Percentiles rank a stretch among this genome's conserved stretches.
Evolutionary conservation across 2,329 filamentous ascomycete genomes (phyloP).

Genomic region (Allantophomopsis cytisporea): DNA sequence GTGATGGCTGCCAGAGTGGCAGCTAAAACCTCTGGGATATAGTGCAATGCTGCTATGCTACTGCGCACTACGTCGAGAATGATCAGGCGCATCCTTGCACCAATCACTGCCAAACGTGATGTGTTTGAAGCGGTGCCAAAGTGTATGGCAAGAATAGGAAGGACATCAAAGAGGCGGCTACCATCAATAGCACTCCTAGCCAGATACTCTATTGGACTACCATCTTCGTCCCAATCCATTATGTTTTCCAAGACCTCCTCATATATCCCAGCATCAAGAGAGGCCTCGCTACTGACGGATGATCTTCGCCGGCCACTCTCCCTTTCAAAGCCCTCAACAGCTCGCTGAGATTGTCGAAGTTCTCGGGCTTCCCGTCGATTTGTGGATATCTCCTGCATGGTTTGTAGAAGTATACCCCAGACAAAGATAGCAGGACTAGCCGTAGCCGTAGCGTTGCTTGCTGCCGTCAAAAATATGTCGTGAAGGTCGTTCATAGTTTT

Average conservation of each 20-base stretch:
- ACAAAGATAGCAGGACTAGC: slow-evolving; percentile 65
- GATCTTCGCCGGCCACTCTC: slow-evolving; percentile 7
- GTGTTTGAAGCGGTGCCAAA: slow-evolving; percentile 20
- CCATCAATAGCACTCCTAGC: slow-evolving; percentile 29
- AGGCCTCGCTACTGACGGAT: slow-evolving; percentile 7
- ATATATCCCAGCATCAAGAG: slow-evolving; percentile 16
- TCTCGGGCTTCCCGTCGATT: slow-evolving; percentile 41
- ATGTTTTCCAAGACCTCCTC: slow-evolving; percentile 32
- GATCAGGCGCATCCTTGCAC: slow-evolving; percentile 20
- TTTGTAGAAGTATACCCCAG: slow-evolving; percentile 67
- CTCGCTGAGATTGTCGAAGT: slow-evolving; percentile 24
- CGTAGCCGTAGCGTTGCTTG: slow-evolving; percentile 38
- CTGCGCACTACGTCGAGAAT: slow-evolving; percentile 19
- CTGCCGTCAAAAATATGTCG: slow-evolving; percentile 49
- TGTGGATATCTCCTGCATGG: slow-evolving; percentile 32
- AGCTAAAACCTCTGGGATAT: slow-evolving; percentile 18
- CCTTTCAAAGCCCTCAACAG: slow-evolving; percentile 18
- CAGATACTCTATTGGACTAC: slow-evolving; percentile 29
- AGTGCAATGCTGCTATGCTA: slow-evolving; percentile 16
- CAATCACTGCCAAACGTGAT: slow-evolving; percentile 24
- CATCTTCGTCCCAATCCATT: slow-evolving; percentile 16
- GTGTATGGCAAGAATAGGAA: slow-evolving; percentile 27
- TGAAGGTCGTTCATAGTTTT: slow-evolving; percentile 62
- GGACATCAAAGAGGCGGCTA: slow-evolving; percentile 31
- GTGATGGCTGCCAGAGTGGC: slow-evolving; percentile 16